Evolutionary conservation across 352 stramenopile species (phyloP), one percentile per base, ranked within the genome.

Genomic region (Blastocystis sp.): DNA sequence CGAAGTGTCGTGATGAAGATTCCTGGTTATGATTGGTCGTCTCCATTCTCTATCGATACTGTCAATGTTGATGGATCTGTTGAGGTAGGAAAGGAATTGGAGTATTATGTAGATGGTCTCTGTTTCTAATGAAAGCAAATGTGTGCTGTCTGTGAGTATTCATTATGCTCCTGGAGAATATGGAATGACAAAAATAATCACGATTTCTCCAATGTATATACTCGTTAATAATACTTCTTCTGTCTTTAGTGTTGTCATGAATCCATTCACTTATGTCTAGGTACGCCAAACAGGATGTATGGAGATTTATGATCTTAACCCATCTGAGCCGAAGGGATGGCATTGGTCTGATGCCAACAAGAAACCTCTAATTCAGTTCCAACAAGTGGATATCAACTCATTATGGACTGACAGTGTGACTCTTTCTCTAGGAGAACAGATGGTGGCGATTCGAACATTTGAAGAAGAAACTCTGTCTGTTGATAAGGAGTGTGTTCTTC

Each of bases 121-220:
- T 7, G 19, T 61, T 3, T n/a, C 19, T 32, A 12, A 61, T 32
- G 54, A 12, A 32, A 61, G 54, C 12, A 61, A 61, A 5, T 12
- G 27, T 32, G 54, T 61, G 3, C 12, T 61, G 35, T 65, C 71
- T 7, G 71, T 83, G 3, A 52, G 24, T 6, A 83, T 83, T 42
- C 58, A 51, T 21, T 83, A 65, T 42, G 71, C 71, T 11, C 71
- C 71, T 51, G 71, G 71, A 24, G 46, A 83, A 1, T 83, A 51
- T 43, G 51, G 39, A 21, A 29, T 42, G 19, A 83, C 71, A 11
- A 83, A 83, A 27, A 42, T 83, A n/a, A 21, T 83, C 1, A 65
- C 27, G 4, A 66, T 83, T 35, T 61, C 71, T 21, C 29, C 71
- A 16, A 83, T 83, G 71, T 83, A 66, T 27, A 14, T 83, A 4